These are phyloP conservation scores for Carex sylvatica DNA, from an alignment of 202 grass and related monocot species.

Conservation along the genomic window DNA sequence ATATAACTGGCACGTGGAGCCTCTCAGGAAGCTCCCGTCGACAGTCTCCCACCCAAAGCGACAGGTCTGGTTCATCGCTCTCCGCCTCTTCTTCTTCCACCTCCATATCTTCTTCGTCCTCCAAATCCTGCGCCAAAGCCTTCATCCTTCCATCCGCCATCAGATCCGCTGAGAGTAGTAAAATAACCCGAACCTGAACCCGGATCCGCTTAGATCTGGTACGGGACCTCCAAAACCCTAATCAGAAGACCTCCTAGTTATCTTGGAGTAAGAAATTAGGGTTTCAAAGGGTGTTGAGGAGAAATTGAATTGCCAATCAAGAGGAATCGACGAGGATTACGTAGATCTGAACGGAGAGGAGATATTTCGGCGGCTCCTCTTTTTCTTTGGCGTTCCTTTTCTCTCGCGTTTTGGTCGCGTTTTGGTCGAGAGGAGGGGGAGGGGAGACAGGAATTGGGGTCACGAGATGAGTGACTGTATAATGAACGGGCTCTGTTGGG, in stretches of 20 bases:
- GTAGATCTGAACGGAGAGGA: constrained; percentile 8
- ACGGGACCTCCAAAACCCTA: constrained; percentile 18
- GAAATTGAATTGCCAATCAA: background rate
- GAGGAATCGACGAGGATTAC: no score
- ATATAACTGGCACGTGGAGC: background rate
- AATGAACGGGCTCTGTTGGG: constrained; percentile 11
- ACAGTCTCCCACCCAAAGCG: background rate
- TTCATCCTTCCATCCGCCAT: constrained; percentile 27
- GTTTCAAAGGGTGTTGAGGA: background rate
- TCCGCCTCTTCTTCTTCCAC: background rate
- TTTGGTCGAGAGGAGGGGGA: background rate
- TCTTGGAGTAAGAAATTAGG: background rate
- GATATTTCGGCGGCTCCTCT: constrained; percentile 16
- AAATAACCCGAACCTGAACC: background rate
- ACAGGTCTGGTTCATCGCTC: background rate
- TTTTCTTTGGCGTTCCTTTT: background rate
- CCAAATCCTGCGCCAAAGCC: constrained; percentile 22
- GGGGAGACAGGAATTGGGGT: constrained; percentile 13
- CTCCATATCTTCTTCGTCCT: constrained; percentile 17
- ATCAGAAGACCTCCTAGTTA: background rate
- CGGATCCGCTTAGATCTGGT: background rate
- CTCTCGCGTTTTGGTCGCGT: constrained; percentile 4
- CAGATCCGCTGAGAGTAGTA: background rate
- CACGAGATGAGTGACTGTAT: constrained; percentile 8
- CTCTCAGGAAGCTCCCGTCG: background rate